Evolutionary conservation across 306 rosid genomes (phyloP).

Genomic region (Alnus rubra): DNA sequence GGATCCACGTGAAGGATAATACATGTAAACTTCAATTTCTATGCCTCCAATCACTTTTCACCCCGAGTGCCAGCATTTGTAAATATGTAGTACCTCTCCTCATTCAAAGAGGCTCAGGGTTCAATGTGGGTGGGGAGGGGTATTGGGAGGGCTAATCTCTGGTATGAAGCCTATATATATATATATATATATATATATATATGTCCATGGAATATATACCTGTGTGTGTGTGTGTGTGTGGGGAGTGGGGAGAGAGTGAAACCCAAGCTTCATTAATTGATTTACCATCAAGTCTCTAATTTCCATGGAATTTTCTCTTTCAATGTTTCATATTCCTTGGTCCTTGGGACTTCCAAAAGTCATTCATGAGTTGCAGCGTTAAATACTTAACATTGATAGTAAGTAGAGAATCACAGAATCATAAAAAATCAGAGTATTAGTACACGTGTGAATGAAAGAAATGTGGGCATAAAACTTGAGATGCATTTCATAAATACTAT

Average conservation of each 20-base stretch:
- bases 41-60: background rate
- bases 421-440: background rate
- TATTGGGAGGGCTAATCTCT: background rate
- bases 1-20: background rate
- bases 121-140: background rate
- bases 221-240: too few relatives aligned
- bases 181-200: too few relatives aligned
- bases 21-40: background rate
- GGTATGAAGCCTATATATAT: background rate
- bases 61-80: background rate
- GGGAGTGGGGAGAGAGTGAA: background rate
- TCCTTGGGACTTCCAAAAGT: slow-evolving; percentile 7
- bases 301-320: background rate
- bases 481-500: background rate
- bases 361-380: background rate
- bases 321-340: background rate
- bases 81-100: background rate
- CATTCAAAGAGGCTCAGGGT: background rate
- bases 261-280: background rate
- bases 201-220: too few relatives aligned
- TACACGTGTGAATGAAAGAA: background rate
- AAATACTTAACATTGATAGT: background rate
- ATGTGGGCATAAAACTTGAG: background rate
- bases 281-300: background rate
- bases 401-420: background rate